Evolutionary conservation across 495 filamentous ascomycete genomes (phyloP), one percentile per base, ranked within the genome.

Genomic region (Annulohypoxylon maeteangense): DNA sequence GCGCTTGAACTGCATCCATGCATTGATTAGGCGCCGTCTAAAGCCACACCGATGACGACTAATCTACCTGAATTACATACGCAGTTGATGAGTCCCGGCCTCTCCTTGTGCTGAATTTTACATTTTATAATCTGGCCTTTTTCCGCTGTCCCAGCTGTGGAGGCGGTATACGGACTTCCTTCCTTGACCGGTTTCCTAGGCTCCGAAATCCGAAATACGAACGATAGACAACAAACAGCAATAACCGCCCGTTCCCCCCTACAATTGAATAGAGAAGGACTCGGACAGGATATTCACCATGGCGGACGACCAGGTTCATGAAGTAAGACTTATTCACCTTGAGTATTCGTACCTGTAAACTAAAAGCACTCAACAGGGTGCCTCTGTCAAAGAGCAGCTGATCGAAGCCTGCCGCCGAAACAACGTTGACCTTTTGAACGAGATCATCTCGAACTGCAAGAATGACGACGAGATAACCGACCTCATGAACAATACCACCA

Each of bases 401-500:
- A 89, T 99, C 79, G 95, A 97, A 84, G 92, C 96, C 74, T 94
- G 91, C 81, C 93, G 95, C 34, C 90, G 95, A 64, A 92, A 98
- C 84, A 97, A 98, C 80, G 88, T 88, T 68, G 89, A 92, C 44
- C 89, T 99, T 47, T 89, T 99, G 61, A 76, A 85, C 69, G 79
- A 86, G 47, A 77, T 86, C 44, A 87, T 91, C 61, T 78, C 87
- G 22, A 78, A 85, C 50, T 74, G 72, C 72, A 78, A 79, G 32
- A 63, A 23, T 40, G 85, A 87, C 50, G 78, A 80, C 31, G 80
- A 81, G 51, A 85, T 90, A 32, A 89, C 93, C 7, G 71, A 85
- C 48, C 87, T 96, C 44, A 87, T 99, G 75, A 99, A 99, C 81
- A 86, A 84, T 27, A 90, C 94, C 22, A 91, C 87, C 22, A 93